Evolutionary conservation across 2,329 filamentous ascomycete species (phyloP).

Genomic region (Juglanconis oblonga): DNA sequence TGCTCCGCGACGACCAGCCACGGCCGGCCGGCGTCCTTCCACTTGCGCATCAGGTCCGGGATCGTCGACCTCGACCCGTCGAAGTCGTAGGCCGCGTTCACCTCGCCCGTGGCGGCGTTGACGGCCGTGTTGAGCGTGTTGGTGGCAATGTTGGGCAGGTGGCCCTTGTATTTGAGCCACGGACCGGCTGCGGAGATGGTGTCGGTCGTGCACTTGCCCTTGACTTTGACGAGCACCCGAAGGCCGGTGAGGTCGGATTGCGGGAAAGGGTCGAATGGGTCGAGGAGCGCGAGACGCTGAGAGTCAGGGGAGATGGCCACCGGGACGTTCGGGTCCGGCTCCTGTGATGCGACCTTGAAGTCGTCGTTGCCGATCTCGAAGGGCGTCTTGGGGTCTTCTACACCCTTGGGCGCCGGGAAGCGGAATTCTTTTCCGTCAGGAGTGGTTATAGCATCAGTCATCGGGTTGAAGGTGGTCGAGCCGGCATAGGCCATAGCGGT

Average conservation of each 20-base stretch:
- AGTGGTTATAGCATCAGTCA: slow-evolving; percentile 80
- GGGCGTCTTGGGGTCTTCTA: slow-evolving; percentile 56
- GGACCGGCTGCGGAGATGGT: slow-evolving; percentile 96
- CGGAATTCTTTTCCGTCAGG: slow-evolving; percentile 79
- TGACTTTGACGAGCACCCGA: slow-evolving; percentile 90
- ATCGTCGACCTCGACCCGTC: slow-evolving; percentile 74
- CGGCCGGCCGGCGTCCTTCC: slow-evolving; percentile 70
- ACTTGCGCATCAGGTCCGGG: slow-evolving; percentile 79
- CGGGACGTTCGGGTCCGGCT: slow-evolving; percentile 66
- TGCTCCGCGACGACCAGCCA: slow-evolving; percentile 98
- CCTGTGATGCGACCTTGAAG: slow-evolving; percentile 70
- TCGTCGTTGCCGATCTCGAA: slow-evolving; percentile 77
- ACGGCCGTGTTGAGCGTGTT: slow-evolving; percentile 96
- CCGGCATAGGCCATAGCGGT: slow-evolving; percentile 95
- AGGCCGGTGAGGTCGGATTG: slow-evolving; percentile 69
- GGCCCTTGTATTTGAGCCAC: slow-evolving; percentile 99
- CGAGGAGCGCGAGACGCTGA: slow-evolving; percentile 82
- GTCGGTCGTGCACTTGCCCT: slow-evolving; percentile 97
- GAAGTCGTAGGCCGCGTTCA: slow-evolving; percentile 87
- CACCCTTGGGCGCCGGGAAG: slow-evolving; percentile 76
- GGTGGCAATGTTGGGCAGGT: slow-evolving; percentile 94
- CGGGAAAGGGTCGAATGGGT: slow-evolving; percentile 87
- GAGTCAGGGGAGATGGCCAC: slow-evolving; percentile 86
- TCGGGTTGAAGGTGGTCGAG: slow-evolving; percentile 90
- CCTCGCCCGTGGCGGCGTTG: slow-evolving; percentile 88